phyloP scores from a whole-genome alignment of 2,329 filamentous ascomycete genomes.

The Phyllosticta ampelicida region DNA sequence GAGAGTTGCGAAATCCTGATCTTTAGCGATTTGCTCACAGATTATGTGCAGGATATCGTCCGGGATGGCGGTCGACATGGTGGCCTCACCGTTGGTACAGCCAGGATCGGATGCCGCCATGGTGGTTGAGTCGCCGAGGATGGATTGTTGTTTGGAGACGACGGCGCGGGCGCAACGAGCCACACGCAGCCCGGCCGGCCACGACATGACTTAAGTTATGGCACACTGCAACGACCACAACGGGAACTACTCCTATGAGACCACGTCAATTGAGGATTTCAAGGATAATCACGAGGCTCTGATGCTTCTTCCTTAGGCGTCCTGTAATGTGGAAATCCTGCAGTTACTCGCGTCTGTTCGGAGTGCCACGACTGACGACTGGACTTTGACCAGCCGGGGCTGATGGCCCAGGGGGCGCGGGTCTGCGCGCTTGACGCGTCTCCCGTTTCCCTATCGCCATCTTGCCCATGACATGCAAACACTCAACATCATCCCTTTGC shows the following conservation, averaged over 20 bases:
- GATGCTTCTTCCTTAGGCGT: no score
- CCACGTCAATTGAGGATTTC: no score
- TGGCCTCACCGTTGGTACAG: background rate
- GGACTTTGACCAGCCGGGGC: no score
- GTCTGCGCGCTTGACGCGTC: constrained; percentile 2
- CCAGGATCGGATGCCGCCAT: background rate
- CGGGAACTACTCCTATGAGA: no score
- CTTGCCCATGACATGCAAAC: background rate
- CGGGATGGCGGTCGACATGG: constrained; percentile 29
- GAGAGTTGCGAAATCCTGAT: constrained; percentile 49
- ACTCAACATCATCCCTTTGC: background rate
- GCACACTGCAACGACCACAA: no score
- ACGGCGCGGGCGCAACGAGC: constrained; percentile 5
- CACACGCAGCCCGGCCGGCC: background rate
- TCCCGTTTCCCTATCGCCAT: background rate
- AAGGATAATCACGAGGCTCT: no score
- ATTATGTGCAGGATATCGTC: constrained; percentile 52
- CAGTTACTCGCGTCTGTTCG: no score
- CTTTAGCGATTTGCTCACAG: constrained; percentile 46
- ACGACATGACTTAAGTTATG: no score
- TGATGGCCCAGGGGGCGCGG: constrained; percentile 9
- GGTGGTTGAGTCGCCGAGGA: constrained; percentile 12
- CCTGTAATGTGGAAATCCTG: no score
- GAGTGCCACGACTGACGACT: no score
- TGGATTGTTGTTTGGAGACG: constrained; percentile 1